Evolutionary conservation across 2,329 filamentous ascomycete genomes (phyloP), one percentile per base, ranked within the genome.

Genomic region (Paraphoma sp.): DNA sequence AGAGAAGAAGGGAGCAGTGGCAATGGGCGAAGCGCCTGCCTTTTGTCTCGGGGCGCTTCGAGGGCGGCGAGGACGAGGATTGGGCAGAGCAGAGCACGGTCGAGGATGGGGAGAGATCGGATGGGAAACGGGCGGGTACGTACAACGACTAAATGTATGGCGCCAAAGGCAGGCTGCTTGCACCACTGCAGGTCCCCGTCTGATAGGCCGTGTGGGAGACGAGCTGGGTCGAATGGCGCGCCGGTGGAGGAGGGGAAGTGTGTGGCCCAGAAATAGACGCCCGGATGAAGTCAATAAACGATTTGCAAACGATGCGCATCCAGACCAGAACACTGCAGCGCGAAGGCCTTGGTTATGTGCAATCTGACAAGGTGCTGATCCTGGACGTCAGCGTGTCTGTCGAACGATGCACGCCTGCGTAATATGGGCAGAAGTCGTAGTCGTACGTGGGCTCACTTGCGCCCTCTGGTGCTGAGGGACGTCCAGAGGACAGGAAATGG

Each of bases 41-140:
- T 79, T 78, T 76, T 77, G 75, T 73, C 70, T 65, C 62, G 62
- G 60, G 70, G 76, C 75, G 76, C 74, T 76, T 78, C 57, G 71
- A 70, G 57, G 55, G 60, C 62, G 60, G 54, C 54, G 59, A 59
- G 56, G 23, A 30, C 56, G 59, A 52, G 60, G 67, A 73, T 71
- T 73, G 69, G 72, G 59, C 56, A 56, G 69, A 64, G 59, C 62
- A 64, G 60, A 63, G 65, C 62, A 72, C 66, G 67, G 70, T 57
- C 59, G 46, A 62, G 56, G 65, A 67, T 71, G 71, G 69, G 65
- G 71, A 73, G 67, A 68, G 63, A 61, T 60, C 60, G 65, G 62
- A 71, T 65, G 61, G 66, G 73, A 66, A 67, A 70, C 69, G 64
- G 69, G 73, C 70, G 73, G 73, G 73, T 75, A 76, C 74, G 74